A percentile compares a stretch with the other conserved stretches of the same genome.
Conservation (phyloP, 768 basidiomycete genomes). For the Amanita fuliginea region DNA sequence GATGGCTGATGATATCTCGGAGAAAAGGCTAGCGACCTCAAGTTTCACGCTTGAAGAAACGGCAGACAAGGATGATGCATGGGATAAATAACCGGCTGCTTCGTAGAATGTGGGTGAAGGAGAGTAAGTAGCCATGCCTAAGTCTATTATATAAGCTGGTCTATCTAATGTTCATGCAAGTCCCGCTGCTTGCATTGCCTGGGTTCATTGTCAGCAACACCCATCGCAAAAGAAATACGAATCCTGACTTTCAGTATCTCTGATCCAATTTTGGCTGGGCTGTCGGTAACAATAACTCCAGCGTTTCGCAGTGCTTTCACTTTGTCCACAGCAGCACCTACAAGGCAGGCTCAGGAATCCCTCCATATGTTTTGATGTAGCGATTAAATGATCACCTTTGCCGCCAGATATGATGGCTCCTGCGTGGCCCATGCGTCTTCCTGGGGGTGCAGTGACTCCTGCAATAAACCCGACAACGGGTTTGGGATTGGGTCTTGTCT, state of each 20-base stretch:
- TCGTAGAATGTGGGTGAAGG: conserved; percentile 34
- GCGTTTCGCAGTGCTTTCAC: conserved; percentile 84
- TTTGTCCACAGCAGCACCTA: conserved; percentile 88
- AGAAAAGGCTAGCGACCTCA: conserved; percentile 43
- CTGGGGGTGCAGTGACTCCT: conserved; percentile 94
- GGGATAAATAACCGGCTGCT: conserved; percentile 57
- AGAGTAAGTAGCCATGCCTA: conserved; percentile 12
- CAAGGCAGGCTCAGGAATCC: neutral
- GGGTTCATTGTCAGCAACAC: conserved; percentile 5
- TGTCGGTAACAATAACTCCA: conserved; percentile 88
- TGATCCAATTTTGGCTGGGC: conserved; percentile 88
- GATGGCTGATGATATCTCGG: conserved; percentile 11
- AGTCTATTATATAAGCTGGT: conserved; percentile 11
- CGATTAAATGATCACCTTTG: conserved; percentile 49
- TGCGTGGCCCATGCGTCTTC: conserved; percentile 96
- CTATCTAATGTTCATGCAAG: conserved; percentile 27
- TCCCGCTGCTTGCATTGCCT: conserved; percentile 77
- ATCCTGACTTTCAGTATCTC: conserved; percentile 78
- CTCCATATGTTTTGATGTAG: too few relatives aligned
- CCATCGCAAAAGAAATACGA: neutral
- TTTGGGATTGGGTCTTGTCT: conserved; percentile 76
- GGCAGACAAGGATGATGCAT: conserved; percentile 36
- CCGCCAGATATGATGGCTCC: conserved; percentile 98
- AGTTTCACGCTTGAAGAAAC: conserved; percentile 58
- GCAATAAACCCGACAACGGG: conserved; percentile 98